Base-by-base conservation (phyloP, 75 land plant species). In the Cryptomeria japonica region DNA sequence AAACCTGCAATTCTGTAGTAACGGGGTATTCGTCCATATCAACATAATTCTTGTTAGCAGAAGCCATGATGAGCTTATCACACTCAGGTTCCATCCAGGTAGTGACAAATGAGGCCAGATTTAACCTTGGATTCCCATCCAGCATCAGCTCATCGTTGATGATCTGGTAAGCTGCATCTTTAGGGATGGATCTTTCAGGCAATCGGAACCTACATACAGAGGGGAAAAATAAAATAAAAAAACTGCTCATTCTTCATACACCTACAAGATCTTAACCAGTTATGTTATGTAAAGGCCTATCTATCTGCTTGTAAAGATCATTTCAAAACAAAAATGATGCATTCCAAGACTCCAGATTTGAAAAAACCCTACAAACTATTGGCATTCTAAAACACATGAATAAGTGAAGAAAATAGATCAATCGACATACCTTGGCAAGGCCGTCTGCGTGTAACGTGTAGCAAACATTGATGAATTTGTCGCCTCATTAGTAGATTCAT, bases 41-140 rank as follows among this genome's bases (percentile, higher is more conserved):
- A 51, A 51, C 55, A 51, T 51, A 51, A 51, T 51, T 51, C 55
- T 51, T 51, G 55, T 51, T 51, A 14, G 1, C 15, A 2, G 55
- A 51, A 51, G 55, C 55, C 55, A 51, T 51, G 3, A 51, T 51
- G 16, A 51, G 55, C 13, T 51, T 51, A 51, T 51, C 55, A 13
- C 55, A 51, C 55, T 91, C 92, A 1, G 92, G 92, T 79, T 91
- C 92, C 92, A 91, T 91, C 92, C 92, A 91, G 49, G 92, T 91
- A 36, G 92, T 91, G 77, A 87, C 85, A 41, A 91, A 91, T 7
- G 92, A 89, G 42, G 92, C 92, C 32, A 91, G 42, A 83, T 91
- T 90, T 28, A 91, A 86, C 70, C 92, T 80, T 38, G 92, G 92
- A 53, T 91, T 91, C 18, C 91, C 91, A 41, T 91, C 92, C 78